phyloP scores from a whole-genome alignment of 2,329 filamentous ascomycete species.

The Chaetomium olivaceum region DNA sequence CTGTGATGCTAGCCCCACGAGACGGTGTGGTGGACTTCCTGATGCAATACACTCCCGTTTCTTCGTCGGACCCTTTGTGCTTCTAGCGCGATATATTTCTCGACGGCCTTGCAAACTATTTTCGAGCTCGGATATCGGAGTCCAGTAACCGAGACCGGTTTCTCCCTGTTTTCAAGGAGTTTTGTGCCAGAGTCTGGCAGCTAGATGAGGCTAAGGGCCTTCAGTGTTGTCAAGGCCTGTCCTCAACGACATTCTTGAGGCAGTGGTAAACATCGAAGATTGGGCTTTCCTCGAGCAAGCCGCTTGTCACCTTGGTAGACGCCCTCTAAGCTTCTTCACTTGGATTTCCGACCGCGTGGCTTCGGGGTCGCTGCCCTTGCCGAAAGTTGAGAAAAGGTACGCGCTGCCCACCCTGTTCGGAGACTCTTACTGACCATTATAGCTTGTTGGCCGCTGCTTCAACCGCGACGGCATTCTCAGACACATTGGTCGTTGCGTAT shows the following conservation, averaged over 20 bases:
- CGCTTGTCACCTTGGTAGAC: constrained; percentile 3
- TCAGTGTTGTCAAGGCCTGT: constrained; percentile 4
- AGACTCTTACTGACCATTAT: background rate
- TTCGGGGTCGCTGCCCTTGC: background rate
- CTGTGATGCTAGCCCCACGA: constrained; percentile 24
- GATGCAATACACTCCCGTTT: background rate
- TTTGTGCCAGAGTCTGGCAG: constrained; percentile 20
- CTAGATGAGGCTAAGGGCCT: constrained; percentile 18
- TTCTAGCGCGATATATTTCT: background rate
- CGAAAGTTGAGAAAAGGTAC: constrained; percentile 18
- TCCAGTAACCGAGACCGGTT: constrained; percentile 2
- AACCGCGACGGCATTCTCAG: constrained; percentile 5
- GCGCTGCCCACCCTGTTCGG: background rate
- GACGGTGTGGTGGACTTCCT: constrained; percentile 26
- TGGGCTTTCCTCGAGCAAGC: constrained; percentile 24
- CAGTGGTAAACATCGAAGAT: constrained; percentile 14
- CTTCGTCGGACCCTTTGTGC: background rate
- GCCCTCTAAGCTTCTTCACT: constrained; percentile 18
- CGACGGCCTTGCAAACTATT: constrained; percentile 13
- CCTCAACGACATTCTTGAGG: constrained; percentile 16
- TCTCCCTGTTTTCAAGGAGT: constrained; percentile 18
- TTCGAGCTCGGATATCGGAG: background rate
- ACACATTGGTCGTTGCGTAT: background rate
- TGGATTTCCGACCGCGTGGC: constrained; percentile 20
- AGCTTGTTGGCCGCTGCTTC: constrained; percentile 17